Conservation (phyloP, 2,329 filamentous ascomycete species). For the Sarocladiaceae sp. region DNA sequence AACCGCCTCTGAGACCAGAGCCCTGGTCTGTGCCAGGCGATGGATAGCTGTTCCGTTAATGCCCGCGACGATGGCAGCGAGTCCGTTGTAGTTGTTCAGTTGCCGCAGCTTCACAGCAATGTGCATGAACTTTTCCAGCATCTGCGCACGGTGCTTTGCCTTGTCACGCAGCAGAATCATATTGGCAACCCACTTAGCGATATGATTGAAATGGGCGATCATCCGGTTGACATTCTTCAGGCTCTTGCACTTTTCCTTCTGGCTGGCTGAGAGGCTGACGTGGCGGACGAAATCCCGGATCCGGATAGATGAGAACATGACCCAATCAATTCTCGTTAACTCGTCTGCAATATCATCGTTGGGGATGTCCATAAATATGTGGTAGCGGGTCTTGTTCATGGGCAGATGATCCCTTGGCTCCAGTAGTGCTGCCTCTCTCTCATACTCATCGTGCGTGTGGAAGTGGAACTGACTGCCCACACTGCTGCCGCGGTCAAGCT, state of each 20-base stretch:
- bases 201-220: constrained; percentile 86
- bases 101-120: constrained; percentile 80
- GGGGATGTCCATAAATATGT: constrained; percentile 78
- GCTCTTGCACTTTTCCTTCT: constrained; percentile 69
- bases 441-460: constrained; percentile 69
- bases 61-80: constrained; percentile 89
- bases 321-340: constrained; percentile 93
- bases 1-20: constrained; percentile 62
- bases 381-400: constrained; percentile 81
- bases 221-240: constrained; percentile 87
- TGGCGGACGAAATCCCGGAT: constrained; percentile 90
- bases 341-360: constrained; percentile 85
- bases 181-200: constrained; percentile 75
- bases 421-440: constrained; percentile 67
- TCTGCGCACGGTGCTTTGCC: constrained; percentile 84
- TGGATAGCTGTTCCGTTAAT: constrained; percentile 85
- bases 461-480: constrained; percentile 46
- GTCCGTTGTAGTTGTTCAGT: constrained; percentile 93
- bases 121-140: constrained; percentile 93
- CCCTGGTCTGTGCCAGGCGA: constrained; percentile 71
- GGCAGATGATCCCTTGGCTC: constrained; percentile 62
- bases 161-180: constrained; percentile 89
- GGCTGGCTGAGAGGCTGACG: constrained; percentile 66
- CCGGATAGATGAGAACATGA: constrained; percentile 93
- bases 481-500: constrained; percentile 31